Base-by-base conservation (phyloP, 2,329 filamentous ascomycete genomes). In the Pezizomycotina sp. region DNA sequence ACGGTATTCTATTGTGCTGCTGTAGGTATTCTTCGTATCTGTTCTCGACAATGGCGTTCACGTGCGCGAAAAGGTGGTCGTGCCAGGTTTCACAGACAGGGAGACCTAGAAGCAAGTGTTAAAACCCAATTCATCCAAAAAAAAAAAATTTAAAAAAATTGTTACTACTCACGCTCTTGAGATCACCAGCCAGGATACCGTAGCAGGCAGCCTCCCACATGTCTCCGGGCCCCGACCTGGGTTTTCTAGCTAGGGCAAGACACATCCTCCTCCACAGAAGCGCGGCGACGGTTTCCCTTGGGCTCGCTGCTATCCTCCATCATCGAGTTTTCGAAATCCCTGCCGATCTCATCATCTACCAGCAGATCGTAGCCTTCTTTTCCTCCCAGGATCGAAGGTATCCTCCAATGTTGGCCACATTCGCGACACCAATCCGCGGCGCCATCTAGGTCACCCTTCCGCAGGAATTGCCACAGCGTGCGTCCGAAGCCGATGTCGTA, bases 401-500 rank as follows among this genome's bases (percentile, higher is more conserved):
- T 82, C 44, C 86, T 74, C 86, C 86, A 98, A 43, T 75, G 70
- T 59, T 95, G 84, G 6, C 81, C 80, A 41, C 79, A 70, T 50
- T 86, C 78, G 29, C 76, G 63, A 51, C 83, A 92, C 81, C 83
- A 93, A 31, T 84, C 77, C 36, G 73, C 70, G 45, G 95, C 78
- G 23, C 77, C 69, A 6, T 68, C 59, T 59, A 78, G 71, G 43
- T 72, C 74, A n/a, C 89, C 89, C 28, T 83, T 73, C 31, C 86
- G 74, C 34, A 98, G 64, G 63, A 92, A 79, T 56, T 92, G 82
- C 62, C 83, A 95, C 58, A 81, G 89, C n/a, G 80, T 77, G 43
- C 84, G 67, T 84, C 89, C 95, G 29, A 92, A 79, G 2, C 83
- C 78, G 34, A 77, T 71, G 60, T 98, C 89, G 45, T 86, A 89